Base-by-base conservation (phyloP, 2,329 filamentous ascomycete species). In the Didymella sp. region DNA sequence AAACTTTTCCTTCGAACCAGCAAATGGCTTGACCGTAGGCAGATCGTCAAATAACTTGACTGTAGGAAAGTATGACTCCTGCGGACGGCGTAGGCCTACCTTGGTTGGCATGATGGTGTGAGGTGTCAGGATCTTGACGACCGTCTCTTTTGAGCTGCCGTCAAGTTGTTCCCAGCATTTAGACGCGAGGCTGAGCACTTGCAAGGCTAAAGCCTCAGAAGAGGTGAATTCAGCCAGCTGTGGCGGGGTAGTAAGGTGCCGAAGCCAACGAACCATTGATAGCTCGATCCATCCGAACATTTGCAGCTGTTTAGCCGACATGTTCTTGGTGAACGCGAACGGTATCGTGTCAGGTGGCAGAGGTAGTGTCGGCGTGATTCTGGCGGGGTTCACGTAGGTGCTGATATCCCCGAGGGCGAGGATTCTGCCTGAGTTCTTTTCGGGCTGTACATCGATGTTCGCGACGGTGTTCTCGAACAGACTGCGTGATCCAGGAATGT, bases 11-110 rank as follows among this genome's bases (percentile, higher is more conserved):
- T 97, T 98, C 12, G 97, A 85, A 28, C 87, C 86, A 37, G 89
- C 62, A 44, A 75, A 87, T 40, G 93, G 87, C 12, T 88, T 85
- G 1, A 98, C 87, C 12, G 89, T 88, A 0, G 95, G 93, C 15
- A 99, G 81, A 72, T 99, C 95, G 60, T 97, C 92, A 70, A 99
- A 99, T 0, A 99, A 81, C 73, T 92, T 95, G 33, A 99, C 95
- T n/a, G 87, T 89, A 2, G 91, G 87, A 70, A 99, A 97, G 75
- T 97, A 99, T 0, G 95, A 88, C 63, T 98, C 92, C 3, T 81
- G 79, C 4, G 95, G 95, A 64, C 85, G 90, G 66, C 82, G 89
- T 93, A 99, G 96, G 7, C 95, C 95, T 63, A 88, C 78, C 72
- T 92, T 97, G 0, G 95, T 98, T 0, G 95, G 95, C 71, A 99